Base-by-base conservation (phyloP, 305 asterid species). In the Vinca major region DNA sequence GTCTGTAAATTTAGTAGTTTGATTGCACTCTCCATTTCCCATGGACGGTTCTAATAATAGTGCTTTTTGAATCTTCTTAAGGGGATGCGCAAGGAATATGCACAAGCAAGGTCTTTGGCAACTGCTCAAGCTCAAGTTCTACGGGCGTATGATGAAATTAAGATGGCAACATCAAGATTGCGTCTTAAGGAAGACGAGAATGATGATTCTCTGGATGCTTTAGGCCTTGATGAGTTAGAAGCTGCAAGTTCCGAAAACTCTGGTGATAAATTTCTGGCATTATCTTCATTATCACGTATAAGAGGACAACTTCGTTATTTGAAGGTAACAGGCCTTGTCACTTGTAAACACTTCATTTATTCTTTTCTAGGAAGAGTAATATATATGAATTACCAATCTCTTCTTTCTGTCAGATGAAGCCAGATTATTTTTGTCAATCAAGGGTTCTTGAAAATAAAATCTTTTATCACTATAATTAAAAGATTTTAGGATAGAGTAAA, bases 251-350 rank as follows among this genome's bases (percentile, higher is more conserved):
- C 82, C 71, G 90, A 89, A 80, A 87, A 86, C 82, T 91, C 97
- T 57, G 81, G 96, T 55, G 96, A 93, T 71, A 93, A 93, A 78
- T 89, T 93, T 80, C 70, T 93, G 43, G 96, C 89, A n/a, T 62
- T 74, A 80, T 83, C 89, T 81, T 83, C 86, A 69, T 72, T 93
- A 77, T 82, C 90, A 7, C 96, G 93, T 58, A 77, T 85, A 77
- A 91, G 82, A 80, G 97, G 97, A 71, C 97, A 93, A 77, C 96
- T 93, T 72, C 97, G 99, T 70, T 93, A 89, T 83, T 88, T 93
- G 83, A 88, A 87, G 96, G 99, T 91, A 82, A 67, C 47, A 67
- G 39, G 7, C 40, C 58, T 41, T 62, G 7, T 52, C n/a, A 20
- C 36, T 9, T 43, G 36, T 44, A 55, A 55, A 41, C 53, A n/a